Base-by-base conservation (phyloP, 805 yeast species). In the Teunomyces stri region DNA sequence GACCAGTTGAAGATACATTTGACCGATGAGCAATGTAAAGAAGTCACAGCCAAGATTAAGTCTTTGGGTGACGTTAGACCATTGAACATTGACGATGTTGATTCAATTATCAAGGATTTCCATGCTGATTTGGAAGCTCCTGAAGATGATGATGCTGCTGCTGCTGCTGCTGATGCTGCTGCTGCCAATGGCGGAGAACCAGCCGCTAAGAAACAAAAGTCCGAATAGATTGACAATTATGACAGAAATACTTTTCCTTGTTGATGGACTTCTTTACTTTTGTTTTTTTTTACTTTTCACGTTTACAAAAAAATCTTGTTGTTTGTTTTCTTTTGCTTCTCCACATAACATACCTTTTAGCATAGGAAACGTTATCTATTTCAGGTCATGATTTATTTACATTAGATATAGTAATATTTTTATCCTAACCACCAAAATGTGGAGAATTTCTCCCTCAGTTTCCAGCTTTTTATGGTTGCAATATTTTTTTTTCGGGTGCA, bases 21-120 rank as follows among this genome's bases (percentile, higher is more conserved):
- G 60, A 69, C 79, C 39, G 84, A 79, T 58, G 81, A 76, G 48
- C 84, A 79, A 65, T 70, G 79, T 60, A 79, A 79, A 65, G 78
- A 71, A 56, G 81, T 79, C 36, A 79, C 84, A 4, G 61, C 62
- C 52, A 78, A 78, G 65, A 78, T 79, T 57, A 79, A 79, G 64
- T 60, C 70, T 59, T 71, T 79, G 70, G 84, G 84, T 54, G 84
- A 79, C 59, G 79, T 79, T 42, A 76, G 83, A 68, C 82, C 77
- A 48, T 71, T 79, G 61, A 79, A 75, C 59, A 79, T 79, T 49
- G 84, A 79, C 53, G 84, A 79, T 61, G 84, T 79, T 39, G 84
- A 79, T 61, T 78, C 82, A 13, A 79, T 79, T 48, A 79, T 79
- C 56, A 77, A 78, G 61, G 78, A 76, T 50, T 79, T 64, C 69